A percentile compares a stretch with the other conserved stretches of the same genome.
These are phyloP conservation scores for Wickerhamiella sorbophila DNA, from an alignment of 805 yeast genomes.

Conservation along the genomic window DNA sequence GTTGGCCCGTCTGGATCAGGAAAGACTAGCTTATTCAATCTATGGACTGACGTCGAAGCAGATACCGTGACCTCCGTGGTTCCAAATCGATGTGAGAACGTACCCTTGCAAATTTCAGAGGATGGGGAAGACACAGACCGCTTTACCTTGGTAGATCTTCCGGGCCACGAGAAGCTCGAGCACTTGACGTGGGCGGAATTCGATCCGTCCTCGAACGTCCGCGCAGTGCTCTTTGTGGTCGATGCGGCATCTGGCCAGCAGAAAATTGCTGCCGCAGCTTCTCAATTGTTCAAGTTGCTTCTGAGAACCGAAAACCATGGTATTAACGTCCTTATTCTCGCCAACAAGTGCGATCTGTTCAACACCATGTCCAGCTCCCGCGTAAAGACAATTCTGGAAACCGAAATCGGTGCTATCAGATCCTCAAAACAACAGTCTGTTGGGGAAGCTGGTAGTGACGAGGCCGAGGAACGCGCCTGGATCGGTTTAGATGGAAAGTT, in stretches of 20 bases:
- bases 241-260: conserved; percentile 51
- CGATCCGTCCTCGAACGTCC: conserved; percentile 31
- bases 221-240: conserved; percentile 62
- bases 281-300: conserved; percentile 44
- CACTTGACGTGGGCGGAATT: conserved; percentile 38
- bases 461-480: conserved; percentile 33
- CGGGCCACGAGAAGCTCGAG: conserved; percentile 73
- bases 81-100: conserved; percentile 14
- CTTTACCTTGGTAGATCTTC: conserved; percentile 49
- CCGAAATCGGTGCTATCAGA: conserved; percentile 46
- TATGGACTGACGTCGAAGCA: conserved; percentile 8
- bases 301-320: conserved; percentile 47
- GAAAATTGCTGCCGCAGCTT: conserved; percentile 39
- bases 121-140: neutral
- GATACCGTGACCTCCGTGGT: conserved; percentile 12
- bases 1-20: conserved; percentile 55
- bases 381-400: conserved; percentile 44
- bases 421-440: conserved; percentile 35
- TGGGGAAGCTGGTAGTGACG: conserved; percentile 28
- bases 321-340: conserved; percentile 58
- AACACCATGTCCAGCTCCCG: conserved; percentile 59
- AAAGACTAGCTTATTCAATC: conserved; percentile 43
- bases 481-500: conserved; percentile 33
- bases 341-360: conserved; percentile 78
- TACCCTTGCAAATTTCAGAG: neutral